Base-by-base conservation (phyloP, 202 grass and related monocot genomes). In the Hordeum pubiflorum region DNA sequence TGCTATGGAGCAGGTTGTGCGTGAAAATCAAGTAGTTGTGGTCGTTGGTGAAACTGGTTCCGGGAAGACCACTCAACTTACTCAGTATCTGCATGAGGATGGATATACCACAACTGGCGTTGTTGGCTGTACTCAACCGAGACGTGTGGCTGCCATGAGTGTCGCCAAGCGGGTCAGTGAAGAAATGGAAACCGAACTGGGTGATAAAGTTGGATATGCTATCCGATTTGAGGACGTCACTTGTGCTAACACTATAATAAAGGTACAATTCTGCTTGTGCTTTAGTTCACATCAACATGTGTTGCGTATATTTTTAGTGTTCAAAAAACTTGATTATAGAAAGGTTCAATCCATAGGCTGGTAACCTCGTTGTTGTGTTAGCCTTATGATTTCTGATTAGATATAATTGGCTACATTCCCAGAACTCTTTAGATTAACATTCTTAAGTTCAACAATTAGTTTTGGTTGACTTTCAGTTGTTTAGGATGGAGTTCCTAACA, bases 141-240 rank as follows among this genome's bases (percentile, higher is more conserved):
- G 96, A 81, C 96, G 96, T 93, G 96, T 98, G 40, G 96, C 96
- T 86, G 96, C 96, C 63, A 98, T 98, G 96, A 98, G 96, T 88
- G 96, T 98, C 43, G 95, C 95, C 70, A 95, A 98, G 82, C 77
- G 96, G 74, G 92, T 98, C 13, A 95, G 90, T n/a, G 96, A 98
- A 86, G 96, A 98, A 78, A 98, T 95, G 96, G 96, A 98, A 36
- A 93, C 92, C n/a, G 96, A 98, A 9, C 82, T 98, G 9, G 96
- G 88, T 78, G 84, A 98, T 15, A 95, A 89, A 91, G 96, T 98
- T 31, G 92, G 96, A 46, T 95, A 95, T 68, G 96, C 96, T 59
- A 98, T 98, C 87, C 88, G 96, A 71, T 98, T 98, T 83, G 96
- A 98, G 82, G 96, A 98, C 69, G 92, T 98, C 61, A 95, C 96